Conservation (phyloP, 2,329 filamentous ascomycete species). For the Fusarium sp. region DNA sequence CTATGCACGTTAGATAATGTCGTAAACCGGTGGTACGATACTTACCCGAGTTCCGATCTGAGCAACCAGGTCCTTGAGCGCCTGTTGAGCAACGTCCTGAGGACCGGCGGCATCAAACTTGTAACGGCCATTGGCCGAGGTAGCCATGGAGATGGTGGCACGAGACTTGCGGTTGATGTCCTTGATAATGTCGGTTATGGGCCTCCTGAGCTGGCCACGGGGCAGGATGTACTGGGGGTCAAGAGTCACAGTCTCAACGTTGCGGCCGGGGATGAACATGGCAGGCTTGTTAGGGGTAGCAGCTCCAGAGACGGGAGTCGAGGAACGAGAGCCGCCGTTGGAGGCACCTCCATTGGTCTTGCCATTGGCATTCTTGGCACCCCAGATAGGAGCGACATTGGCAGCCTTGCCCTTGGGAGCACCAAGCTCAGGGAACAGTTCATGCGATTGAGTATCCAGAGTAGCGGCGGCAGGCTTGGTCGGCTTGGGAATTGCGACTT, state of each 20-base stretch:
- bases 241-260: constrained; percentile 80
- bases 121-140: constrained; percentile 77
- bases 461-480: constrained; percentile 68
- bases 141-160: constrained; percentile 83
- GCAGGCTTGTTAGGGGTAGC: constrained; percentile 58
- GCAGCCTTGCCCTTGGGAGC: constrained; percentile 74
- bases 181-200: constrained; percentile 85
- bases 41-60: constrained; percentile 88
- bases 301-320: constrained; percentile 72
- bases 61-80: constrained; percentile 88
- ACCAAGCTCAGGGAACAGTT: constrained; percentile 93
- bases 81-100: constrained; percentile 85
- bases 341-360: constrained; percentile 67
- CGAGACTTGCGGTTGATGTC: constrained; percentile 94
- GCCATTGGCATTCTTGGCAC: constrained; percentile 70
- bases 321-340: constrained; percentile 69
- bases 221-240: constrained; percentile 82
- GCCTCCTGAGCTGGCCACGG: constrained; percentile 82
- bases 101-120: constrained; percentile 89
- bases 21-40: not conserved
- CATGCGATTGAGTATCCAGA: constrained; percentile 88
- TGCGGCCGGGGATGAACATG: constrained; percentile 84
- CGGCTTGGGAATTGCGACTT: constrained; percentile 68
- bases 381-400: constrained; percentile 80
- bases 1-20: constrained; percentile 47